Base-by-base conservation (phyloP, 2,329 filamentous ascomycete genomes). In the Colletotrichum lindemuthianum region DNA sequence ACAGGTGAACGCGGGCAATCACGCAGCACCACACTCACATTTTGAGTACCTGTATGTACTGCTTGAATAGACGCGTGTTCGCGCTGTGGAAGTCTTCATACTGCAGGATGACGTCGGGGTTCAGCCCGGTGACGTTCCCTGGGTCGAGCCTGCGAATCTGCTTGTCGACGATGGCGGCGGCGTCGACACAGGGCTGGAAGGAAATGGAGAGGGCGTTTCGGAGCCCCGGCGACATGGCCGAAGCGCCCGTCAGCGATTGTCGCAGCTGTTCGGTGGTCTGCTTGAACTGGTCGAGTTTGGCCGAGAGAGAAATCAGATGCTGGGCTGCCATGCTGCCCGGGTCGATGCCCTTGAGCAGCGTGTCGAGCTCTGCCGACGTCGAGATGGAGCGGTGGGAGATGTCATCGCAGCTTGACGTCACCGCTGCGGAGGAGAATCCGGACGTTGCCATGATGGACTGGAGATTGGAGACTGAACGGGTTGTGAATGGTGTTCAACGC, bases 371-470 rank as follows among this genome's bases (percentile, higher is more conserved):
- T 34, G 69, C 69, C 0, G 69, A 68, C 16, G 71, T 71, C 0
- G 74, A 72, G 8, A 75, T 50, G 7, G 72, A 60, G 8, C 72
- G 71, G n/a, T 75, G 71, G 5, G 74, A 70, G 48, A 78, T 72
- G 43, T 70, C 69, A 11, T 72, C 69, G 53, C 72, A 73, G 9
- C 72, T 69, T 0, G 75, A 73, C 3, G 73, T 74, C 9, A 77
- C 60, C n/a, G 75, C 74, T 5, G 72, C 68, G 45, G 74, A 70
- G 10, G 76, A 76, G 70, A 76, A 78, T 53, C 74, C 71, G 58
- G 76, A 72, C 76, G 76, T 77, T 39, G 33, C 41, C 48, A 52
- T 60, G 16, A 6, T 47, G 12, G 10, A 9, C 24, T 24, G 24
- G 24, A 11, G 7, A n/a, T 43, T 15, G 24, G 24, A 24, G 24